Percentiles rank a stretch among this genome's conserved stretches.
Conservation (phyloP, 345 rosid species). For the Linum tenue region DNA sequence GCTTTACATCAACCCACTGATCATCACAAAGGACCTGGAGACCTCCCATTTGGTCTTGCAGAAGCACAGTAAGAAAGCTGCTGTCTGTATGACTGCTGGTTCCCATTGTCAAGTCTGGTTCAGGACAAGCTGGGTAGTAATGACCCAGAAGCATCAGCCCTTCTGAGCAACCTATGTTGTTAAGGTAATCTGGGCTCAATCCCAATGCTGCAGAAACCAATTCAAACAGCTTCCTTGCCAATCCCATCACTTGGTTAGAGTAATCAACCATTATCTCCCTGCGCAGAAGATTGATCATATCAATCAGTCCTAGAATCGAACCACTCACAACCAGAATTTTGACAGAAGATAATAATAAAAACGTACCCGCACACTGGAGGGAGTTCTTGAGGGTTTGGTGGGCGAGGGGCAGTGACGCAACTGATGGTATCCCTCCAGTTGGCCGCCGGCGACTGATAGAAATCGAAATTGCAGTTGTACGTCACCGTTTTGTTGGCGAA, state of each 20-base stretch:
- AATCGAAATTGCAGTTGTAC: slow-evolving; percentile 30
- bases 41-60: slow-evolving; percentile 30
- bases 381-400: slow-evolving; percentile 28
- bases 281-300: not conserved
- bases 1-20: slow-evolving; percentile 26
- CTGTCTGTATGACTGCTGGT: slow-evolving; percentile 22
- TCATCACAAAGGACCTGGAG: slow-evolving; percentile 26
- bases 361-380: slow-evolving; percentile 33
- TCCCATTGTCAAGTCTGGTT: slow-evolving; percentile 33
- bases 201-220: slow-evolving; percentile 36
- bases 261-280: slow-evolving; percentile 27
- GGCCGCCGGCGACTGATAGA: slow-evolving; percentile 20
- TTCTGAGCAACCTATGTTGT: slow-evolving; percentile 19
- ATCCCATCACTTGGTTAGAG: slow-evolving; percentile 8
- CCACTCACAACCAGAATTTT: too few species aligned
- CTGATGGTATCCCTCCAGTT: slow-evolving; percentile 36
- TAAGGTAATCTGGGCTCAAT: slow-evolving; percentile 13
- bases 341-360: not conserved
- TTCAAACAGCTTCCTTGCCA: slow-evolving; percentile 14
- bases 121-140: slow-evolving; percentile 38
- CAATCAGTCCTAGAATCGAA: too few species aligned
- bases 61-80: slow-evolving; percentile 24
- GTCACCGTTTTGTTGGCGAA: slow-evolving; percentile 11
- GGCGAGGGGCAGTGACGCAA: slow-evolving; percentile 23
- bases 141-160: slow-evolving; percentile 16